phyloP scores from a whole-genome alignment of 192 early-diverging fungal species.

The Rhizoclosmatium globosum region DNA sequence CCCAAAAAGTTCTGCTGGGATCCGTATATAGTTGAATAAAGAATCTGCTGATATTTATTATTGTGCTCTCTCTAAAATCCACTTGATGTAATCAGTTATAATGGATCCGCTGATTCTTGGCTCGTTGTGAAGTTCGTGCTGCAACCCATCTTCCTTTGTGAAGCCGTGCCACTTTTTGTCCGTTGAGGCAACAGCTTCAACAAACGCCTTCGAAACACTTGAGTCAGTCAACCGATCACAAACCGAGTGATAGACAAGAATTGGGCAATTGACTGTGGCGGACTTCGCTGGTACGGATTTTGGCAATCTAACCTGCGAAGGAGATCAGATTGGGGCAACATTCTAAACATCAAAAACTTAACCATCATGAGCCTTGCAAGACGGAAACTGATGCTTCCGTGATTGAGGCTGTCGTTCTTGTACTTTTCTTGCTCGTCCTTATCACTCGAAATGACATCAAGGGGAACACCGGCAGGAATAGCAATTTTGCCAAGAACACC shows the following conservation, averaged over 20 bases:
- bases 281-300: not conserved
- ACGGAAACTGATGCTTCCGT: not conserved
- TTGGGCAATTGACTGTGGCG: not conserved
- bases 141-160: not conserved
- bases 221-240: conserved; percentile 15
- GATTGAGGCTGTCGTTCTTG: not conserved
- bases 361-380: conserved; percentile 7
- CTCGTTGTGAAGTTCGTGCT: conserved; percentile 44
- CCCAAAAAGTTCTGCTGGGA: conserved; percentile 52
- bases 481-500: too few species aligned
- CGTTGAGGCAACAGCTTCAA: not conserved
- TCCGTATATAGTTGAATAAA: conserved; percentile 37
- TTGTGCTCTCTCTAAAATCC: conserved; percentile 27
- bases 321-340: too few species aligned
- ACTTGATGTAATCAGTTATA: conserved; percentile 35
- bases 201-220: conserved; percentile 9
- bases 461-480: too few species aligned
- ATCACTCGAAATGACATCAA: too few species aligned
- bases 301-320: not conserved
- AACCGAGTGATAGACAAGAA: conserved; percentile 24
- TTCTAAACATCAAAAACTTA: too few species aligned
- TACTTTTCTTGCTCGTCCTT: too few species aligned
- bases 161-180: conserved; percentile 26
- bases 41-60: not conserved
- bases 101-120: conserved; percentile 24